Evolutionary conservation across 1,139 yeast species (phyloP), one percentile per base, ranked within the genome.

Genomic region (Debaryomycetaceae sp.): DNA sequence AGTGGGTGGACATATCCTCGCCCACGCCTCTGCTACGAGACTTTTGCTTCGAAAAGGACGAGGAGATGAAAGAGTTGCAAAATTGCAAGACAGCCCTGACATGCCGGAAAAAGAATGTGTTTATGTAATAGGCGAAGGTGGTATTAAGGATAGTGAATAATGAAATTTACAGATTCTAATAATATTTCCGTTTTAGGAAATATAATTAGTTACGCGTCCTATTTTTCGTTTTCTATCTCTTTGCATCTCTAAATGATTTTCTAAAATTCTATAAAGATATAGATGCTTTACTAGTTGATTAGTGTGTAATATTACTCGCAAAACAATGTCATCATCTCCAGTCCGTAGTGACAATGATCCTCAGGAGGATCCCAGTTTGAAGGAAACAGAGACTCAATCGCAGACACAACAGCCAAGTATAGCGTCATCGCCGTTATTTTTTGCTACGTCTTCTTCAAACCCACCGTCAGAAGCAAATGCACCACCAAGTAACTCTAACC

Each of bases 401-500:
- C 73, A 68, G 47, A 41, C 58, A 8, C 64, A 60, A 36, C 44
- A 41, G 14, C 53, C 63, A n/a, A 70, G 62, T n/a, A 79, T 72
- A 30, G 83, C 83, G 6, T 79, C 87, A 9, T 82, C 88, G 17
- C 88, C 88, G 26, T 70, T 83, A 44, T 81, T 83, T 54, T 75
- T 81, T 55, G 78, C 79, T 17, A 75, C 79, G 22, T 72, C 80
- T 7, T 71, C 67, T n/a, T 73, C 78, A 17, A 70, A 71, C 43
- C 70, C 74, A 2, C 59, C 64, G 37, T 70, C 75, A 9, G 76
- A 71, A 42, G 50, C 46, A 19, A 50, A 49, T 40, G 53, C 48
- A 9, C 48, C 53, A 17, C 47, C 46, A 30, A 52, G 58, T 7
- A 52, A 56, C 36, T 44, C 59, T 19, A 50, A 55, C 34, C 49